Conservation (phyloP, 495 filamentous ascomycete species). For the Letharia columbiana region DNA sequence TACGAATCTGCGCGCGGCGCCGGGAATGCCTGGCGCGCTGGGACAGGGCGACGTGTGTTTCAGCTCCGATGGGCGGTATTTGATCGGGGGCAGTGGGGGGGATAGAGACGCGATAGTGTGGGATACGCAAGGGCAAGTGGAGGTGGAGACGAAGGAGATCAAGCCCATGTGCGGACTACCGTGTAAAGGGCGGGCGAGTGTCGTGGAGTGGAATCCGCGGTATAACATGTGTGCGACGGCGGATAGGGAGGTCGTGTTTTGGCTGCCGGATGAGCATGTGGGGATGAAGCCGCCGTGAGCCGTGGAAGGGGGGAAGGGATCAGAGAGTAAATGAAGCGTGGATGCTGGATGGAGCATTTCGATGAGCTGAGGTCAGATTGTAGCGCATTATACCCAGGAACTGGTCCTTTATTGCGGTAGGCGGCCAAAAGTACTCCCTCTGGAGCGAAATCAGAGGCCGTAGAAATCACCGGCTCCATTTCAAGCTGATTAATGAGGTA, state of each 20-base stretch:
- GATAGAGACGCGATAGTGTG: constrained; percentile 69
- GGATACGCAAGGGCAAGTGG: constrained; percentile 57
- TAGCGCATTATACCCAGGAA: constrained; percentile 2
- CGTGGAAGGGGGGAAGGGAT: not conserved
- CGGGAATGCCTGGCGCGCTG: constrained; percentile 26
- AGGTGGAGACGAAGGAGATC: constrained; percentile 45
- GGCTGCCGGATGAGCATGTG: constrained; percentile 69
- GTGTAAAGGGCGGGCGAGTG: constrained; percentile 55
- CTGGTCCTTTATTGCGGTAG: not conserved
- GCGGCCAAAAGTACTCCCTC: not conserved
- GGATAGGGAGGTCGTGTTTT: constrained; percentile 81
- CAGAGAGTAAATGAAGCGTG: not conserved
- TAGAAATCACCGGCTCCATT: not conserved
- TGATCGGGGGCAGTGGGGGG: constrained; percentile 65
- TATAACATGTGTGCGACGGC: constrained; percentile 84
- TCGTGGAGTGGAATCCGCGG: constrained; percentile 81
- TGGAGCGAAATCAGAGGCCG: not conserved
- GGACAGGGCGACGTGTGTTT: constrained; percentile 81
- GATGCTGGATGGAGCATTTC: not conserved
- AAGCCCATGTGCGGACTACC: constrained; percentile 57
- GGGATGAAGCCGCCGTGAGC: constrained; percentile 21
- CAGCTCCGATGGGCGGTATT: constrained; percentile 75
- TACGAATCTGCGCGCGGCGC: constrained; percentile 21
- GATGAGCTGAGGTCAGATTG: not conserved
- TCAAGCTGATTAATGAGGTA: not conserved